Base-by-base conservation (phyloP, 2,329 filamentous ascomycete genomes). In the Venturiaceae sp. region DNA sequence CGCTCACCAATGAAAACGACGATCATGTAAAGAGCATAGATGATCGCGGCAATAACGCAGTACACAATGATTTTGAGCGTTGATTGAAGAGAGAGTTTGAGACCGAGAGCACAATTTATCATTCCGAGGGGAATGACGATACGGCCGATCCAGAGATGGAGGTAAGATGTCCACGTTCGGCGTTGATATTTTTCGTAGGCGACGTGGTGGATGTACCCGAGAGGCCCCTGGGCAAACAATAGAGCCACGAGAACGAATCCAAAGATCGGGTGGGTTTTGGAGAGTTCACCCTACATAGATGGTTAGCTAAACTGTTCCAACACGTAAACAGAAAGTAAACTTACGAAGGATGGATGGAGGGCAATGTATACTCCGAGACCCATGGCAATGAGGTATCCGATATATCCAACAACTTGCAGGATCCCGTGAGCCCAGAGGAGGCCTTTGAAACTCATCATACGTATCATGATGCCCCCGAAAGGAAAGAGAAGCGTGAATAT, bases 131-230 rank as follows among this genome's bases (percentile, higher is more conserved):
- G 69, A 9, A 83, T 74, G 21, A 76, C 70, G 33, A 71, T 62
- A 3, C 81, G 73, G n/a, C 81, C 81, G 28, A 81, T 64, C 81
- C 80, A 83, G 50, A 81, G 71, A 63, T 83, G 81, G 3, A 67
- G 68, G 60, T 78, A 73, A 0, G 77, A 78, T 66, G 75, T 77
- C 7, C 73, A 61, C 1, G 75, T 77, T 36, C 77, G 75, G 16
- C 66, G 66, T 5, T 72, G 70, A 13, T 73, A 71, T 61, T 74
- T 77, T 57, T 75, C 75, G 70, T 76, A 83, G 37, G 76, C 63
- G 3, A 68, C 60, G 63, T 83, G 81, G 62, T 83, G 81, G 2
- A 80, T 60, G 14, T 74, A 64, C 3, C 81, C 81, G 37, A 80
- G 68, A 1, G 75, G 64, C 0, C 80, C 80, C 61, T 82, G 79